Conservation (phyloP, 129 eudicot species). For the Flaveria trinervia region DNA sequence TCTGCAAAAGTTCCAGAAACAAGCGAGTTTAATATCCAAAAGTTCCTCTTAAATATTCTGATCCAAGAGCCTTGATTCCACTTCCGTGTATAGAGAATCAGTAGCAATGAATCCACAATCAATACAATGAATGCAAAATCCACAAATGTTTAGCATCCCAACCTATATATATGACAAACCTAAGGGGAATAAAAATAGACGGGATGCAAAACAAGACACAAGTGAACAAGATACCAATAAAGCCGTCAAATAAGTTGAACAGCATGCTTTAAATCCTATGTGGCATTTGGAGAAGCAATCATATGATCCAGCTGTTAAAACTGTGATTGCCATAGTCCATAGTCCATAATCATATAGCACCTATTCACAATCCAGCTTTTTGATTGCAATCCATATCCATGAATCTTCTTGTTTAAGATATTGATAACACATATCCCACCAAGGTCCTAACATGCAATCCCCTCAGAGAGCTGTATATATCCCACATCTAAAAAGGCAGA, state of each 20-base stretch:
- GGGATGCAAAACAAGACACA: constrained; percentile 28
- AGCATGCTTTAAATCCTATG: constrained; percentile 50
- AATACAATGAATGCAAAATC: constrained; percentile 35
- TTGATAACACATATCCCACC: constrained; percentile 63
- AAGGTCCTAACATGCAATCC: constrained; percentile 87
- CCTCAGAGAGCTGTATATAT: constrained; percentile 64
- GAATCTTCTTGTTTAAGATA: constrained; percentile 59
- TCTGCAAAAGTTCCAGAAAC: constrained; percentile 99
- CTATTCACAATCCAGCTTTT: constrained; percentile 73
- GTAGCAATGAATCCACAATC: constrained; percentile 46
- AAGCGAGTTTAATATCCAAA: constrained; percentile 81
- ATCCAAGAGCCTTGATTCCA: constrained; percentile 83
- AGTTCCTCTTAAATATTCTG: constrained; percentile 73
- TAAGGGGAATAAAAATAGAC: neutral
- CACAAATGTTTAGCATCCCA: constrained; percentile 42
- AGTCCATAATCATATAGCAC: constrained; percentile 27
- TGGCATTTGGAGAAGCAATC: constrained; percentile 42
- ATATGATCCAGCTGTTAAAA: constrained; percentile 39
- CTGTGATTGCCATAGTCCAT: constrained; percentile 25
- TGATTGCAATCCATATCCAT: constrained; percentile 77
- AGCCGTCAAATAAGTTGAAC: constrained; percentile 40
- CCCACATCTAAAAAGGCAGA: constrained; percentile 76
- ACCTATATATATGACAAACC: neutral
- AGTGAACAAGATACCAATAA: constrained; percentile 40
- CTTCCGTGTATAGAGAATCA: constrained; percentile 69